Evolutionary conservation across 768 basidiomycete species (phyloP).

Genomic region (Lentinula raphanica): DNA sequence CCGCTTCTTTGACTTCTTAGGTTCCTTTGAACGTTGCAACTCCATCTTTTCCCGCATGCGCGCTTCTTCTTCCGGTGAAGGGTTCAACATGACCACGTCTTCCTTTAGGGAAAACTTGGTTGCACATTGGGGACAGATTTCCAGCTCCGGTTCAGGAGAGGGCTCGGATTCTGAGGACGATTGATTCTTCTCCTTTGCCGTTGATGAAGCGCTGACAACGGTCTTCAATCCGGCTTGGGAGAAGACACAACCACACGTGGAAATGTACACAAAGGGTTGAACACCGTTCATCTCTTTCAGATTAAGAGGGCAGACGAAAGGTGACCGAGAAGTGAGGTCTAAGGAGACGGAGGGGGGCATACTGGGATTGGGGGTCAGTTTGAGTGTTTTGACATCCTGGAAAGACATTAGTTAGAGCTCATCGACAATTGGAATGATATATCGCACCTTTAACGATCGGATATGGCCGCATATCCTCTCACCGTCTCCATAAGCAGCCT

Average conservation of each 20-base stretch:
- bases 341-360: conserved; percentile 36
- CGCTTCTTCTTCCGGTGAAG: conserved; percentile 58
- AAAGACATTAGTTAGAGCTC: background rate
- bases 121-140: conserved; percentile 75
- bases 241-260: conserved; percentile 87
- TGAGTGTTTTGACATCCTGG: conserved; percentile 83
- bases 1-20: conserved; percentile 60
- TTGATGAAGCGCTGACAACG: conserved; percentile 37
- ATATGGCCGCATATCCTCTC: conserved; percentile 91
- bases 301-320: conserved; percentile 88
- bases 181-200: conserved; percentile 21
- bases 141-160: conserved; percentile 28
- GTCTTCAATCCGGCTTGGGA: conserved; percentile 78
- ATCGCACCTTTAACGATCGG: conserved; percentile 76
- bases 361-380: conserved; percentile 70
- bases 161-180: conserved; percentile 26
- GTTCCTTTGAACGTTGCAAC: conserved; percentile 50
- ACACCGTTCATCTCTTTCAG: conserved; percentile 92
- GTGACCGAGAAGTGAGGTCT: conserved; percentile 44
- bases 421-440: background rate
- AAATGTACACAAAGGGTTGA: conserved; percentile 84
- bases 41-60: conserved; percentile 54
- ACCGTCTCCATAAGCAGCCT: conserved; percentile 82
- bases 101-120: conserved; percentile 54
- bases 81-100: conserved; percentile 67